These are phyloP conservation scores for Solanum hybrid DNA, from an alignment of 305 asterid species.

Conservation along the genomic window DNA sequence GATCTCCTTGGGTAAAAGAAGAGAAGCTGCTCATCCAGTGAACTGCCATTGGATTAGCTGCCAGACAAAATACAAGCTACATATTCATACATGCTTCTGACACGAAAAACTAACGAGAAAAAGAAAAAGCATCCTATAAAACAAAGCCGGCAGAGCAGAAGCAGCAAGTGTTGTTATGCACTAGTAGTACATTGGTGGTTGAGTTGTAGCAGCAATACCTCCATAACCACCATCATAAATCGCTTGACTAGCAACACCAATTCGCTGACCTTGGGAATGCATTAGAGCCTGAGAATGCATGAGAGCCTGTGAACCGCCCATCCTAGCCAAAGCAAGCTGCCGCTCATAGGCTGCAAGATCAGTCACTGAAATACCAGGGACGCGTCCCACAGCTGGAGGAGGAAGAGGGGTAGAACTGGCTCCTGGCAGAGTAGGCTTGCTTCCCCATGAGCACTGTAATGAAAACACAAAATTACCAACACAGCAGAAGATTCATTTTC, in stretches of 20 bases:
- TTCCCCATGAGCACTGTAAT: conserved; percentile 87
- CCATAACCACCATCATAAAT: conserved; percentile 42
- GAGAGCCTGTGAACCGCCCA: conserved; percentile 35
- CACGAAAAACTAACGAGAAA: not conserved
- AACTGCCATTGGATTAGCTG: not conserved
- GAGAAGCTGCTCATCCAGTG: not conserved
- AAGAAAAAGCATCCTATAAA: not conserved
- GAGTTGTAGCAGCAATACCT: conserved; percentile 25
- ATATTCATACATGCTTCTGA: conserved; percentile 6
- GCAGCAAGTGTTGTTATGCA: not conserved
- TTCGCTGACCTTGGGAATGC: conserved; percentile 36
- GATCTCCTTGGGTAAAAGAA: not conserved
- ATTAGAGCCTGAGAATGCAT: conserved; percentile 24
- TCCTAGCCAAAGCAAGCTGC: conserved; percentile 54
- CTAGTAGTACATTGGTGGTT: conserved; percentile 54
- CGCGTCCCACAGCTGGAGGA: conserved; percentile 54
- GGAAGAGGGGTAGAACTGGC: conserved; percentile 72
- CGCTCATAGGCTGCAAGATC: conserved; percentile 62
- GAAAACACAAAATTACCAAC: not conserved
- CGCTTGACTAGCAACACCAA: conserved; percentile 31
- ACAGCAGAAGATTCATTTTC: not conserved
- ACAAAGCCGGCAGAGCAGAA: not conserved
- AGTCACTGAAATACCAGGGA: conserved; percentile 49
- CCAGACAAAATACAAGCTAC: not conserved
- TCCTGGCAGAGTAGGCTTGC: conserved; percentile 85